phyloP scores from a whole-genome alignment of 768 basidiomycete species.

The Amanita rubescens region DNA sequence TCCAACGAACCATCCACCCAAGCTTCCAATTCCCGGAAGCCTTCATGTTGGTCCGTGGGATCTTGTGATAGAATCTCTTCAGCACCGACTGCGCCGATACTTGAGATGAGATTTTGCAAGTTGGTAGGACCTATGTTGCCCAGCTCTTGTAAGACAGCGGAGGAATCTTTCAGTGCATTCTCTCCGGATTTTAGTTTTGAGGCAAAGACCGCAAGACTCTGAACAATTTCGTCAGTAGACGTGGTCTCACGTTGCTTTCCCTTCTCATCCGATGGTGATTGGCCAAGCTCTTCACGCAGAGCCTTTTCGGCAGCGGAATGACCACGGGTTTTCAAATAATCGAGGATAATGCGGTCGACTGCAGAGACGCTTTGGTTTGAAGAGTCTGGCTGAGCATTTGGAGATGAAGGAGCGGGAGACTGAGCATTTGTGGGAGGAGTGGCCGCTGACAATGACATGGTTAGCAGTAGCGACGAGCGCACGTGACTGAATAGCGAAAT shows the following conservation, averaged over 20 bases:
- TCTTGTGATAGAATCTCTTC: slow-evolving; percentile 78
- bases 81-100: slow-evolving; percentile 70
- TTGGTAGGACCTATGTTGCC: slow-evolving; percentile 59
- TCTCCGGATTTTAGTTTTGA: slow-evolving; percentile 63
- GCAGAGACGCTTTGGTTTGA: slow-evolving; percentile 24
- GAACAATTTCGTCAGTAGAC: slow-evolving; percentile 41
- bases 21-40: slow-evolving; percentile 76
- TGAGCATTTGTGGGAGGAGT: slow-evolving; percentile 42
- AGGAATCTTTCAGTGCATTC: slow-evolving; percentile 61
- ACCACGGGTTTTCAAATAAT: slow-evolving; percentile 44
- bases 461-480: slow-evolving; percentile 6
- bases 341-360: slow-evolving; percentile 36
- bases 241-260: slow-evolving; percentile 36
- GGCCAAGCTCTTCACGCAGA: slow-evolving; percentile 36
- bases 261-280: slow-evolving; percentile 35
- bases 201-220: slow-evolving; percentile 59
- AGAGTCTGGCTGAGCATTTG: slow-evolving; percentile 29
- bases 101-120: slow-evolving; percentile 70
- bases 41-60: slow-evolving; percentile 80
- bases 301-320: slow-evolving; percentile 42
- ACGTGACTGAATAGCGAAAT: slow-evolving; percentile 24
- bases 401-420: slow-evolving; percentile 43
- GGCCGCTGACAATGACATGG: slow-evolving; percentile 21
- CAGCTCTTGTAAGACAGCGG: slow-evolving; percentile 60
- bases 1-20: slow-evolving; percentile 90